Evolutionary conservation across 140 eudicot genomes (phyloP), one percentile per base, ranked within the genome.

Genomic region (Bidens hawaiensis): DNA sequence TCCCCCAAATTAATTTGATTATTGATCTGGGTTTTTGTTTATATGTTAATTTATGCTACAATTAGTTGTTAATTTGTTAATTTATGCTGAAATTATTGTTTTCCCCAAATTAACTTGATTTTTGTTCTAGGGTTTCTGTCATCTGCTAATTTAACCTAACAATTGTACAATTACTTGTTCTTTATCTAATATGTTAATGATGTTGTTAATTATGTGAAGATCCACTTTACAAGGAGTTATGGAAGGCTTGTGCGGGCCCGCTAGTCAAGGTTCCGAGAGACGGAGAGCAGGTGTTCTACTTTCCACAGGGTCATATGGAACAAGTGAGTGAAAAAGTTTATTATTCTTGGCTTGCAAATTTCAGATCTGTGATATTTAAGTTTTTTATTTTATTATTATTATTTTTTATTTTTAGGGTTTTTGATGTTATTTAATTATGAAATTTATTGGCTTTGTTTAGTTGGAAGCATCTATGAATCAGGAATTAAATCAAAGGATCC

Each of bases 241-340:
- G 99, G 99, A 83, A 72, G 75, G 95, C 93, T 5, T 91, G 99
- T 88, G 99, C 99, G 25, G 99, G 99, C 9, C 96, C 99, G 24
- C 65, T 91, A 49, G 95, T 91, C 60, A 93, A 87, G 58, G 79
- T 91, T 34, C 96, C 99, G 18, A 78, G 64, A 47, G 50, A 47
- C 40, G 65, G 72, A 45, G 95, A 91, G 50, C 76, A 77, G 46
- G 98, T 91, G n/a, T 91, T 67, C 43, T 91, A 91, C 68, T 91
- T 91, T 50, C 96, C 98, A 1, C 98, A 91, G 53, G 98, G 96
- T 2, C 98, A 85, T 59, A 80, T 87, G 86, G 98, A 91, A 41
- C 96, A 91, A 72, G 98, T 91, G 59, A 64, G 82, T 47, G 0
- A 7, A 27, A 25, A 25, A 25, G 34, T 6, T 34, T 23, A 10